Conservation (phyloP, 352 stramenopile genomes). For the Blastocystis sp. region DNA sequence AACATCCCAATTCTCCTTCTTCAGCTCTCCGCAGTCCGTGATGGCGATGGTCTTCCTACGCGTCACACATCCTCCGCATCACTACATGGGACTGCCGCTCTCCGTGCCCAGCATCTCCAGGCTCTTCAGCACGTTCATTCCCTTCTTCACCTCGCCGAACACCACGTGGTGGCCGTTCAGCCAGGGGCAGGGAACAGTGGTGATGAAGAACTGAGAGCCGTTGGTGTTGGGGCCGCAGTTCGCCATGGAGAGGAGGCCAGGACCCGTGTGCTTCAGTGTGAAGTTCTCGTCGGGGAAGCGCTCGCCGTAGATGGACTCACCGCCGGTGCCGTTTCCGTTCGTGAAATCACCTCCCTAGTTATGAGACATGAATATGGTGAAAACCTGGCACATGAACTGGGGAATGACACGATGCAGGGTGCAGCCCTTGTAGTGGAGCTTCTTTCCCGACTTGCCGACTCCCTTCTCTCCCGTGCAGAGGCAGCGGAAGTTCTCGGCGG, state of each 20-base stretch:
- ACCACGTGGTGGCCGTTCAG: background rate
- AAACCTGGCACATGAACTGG: conserved; percentile 84
- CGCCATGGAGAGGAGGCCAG: conserved; percentile 82
- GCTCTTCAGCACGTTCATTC: conserved; percentile 72
- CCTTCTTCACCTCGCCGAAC: conserved; percentile 69
- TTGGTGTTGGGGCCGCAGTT: conserved; percentile 75
- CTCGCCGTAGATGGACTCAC: conserved; percentile 85
- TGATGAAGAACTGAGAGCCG: background rate
- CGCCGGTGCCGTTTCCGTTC: conserved; percentile 83
- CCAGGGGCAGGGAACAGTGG: conserved; percentile 70
- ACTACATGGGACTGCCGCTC: conserved; percentile 26
- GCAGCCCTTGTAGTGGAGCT: conserved; percentile 90
- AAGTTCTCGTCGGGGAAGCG: conserved; percentile 80
- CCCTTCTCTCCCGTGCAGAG: conserved; percentile 95
- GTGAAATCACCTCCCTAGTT: conserved; percentile 91
- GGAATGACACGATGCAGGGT: conserved; percentile 94
- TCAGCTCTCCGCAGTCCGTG: conserved; percentile 48
- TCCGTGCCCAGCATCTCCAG: conserved; percentile 74
- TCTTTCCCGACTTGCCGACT: conserved; percentile 83
- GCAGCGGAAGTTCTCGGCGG: conserved; percentile 94
- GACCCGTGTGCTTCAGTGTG: conserved; percentile 78
- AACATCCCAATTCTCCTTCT: background rate
- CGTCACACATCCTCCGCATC: background rate
- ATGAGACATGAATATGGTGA: conserved; percentile 50
- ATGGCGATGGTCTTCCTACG: conserved; percentile 43